Percentiles rank a stretch among this genome's conserved stretches.
Evolutionary conservation across 345 rosid genomes (phyloP).

Genomic region (Lepidium aucheri): DNA sequence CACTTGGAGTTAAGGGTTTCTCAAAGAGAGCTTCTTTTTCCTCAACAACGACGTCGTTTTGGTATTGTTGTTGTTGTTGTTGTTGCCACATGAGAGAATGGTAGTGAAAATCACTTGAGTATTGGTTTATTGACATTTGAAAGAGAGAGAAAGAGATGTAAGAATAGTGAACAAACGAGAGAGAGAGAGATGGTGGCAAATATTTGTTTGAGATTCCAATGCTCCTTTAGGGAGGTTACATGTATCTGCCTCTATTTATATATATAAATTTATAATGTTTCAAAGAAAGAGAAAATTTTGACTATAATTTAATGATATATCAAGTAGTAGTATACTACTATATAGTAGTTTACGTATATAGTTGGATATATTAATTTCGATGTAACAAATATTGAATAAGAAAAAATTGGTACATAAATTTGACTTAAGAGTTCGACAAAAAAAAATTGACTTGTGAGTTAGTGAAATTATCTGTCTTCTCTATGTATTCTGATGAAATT

Average conservation of each 20-base stretch:
- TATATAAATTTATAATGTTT: not conserved
- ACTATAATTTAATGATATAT: not conserved
- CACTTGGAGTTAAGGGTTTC: conserved; percentile 86
- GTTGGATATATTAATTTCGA: not conserved
- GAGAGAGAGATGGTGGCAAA: conserved; percentile 7
- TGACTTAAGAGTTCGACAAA: no score
- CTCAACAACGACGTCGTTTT: conserved; percentile 23
- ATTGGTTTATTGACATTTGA: conserved; percentile 44
- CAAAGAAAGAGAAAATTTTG: not conserved
- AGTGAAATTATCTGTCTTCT: no score
- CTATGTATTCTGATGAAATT: no score
- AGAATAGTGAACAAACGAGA: no score
- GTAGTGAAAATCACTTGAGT: conserved; percentile 34
- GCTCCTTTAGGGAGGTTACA: conserved; percentile 18
- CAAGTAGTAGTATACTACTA: not conserved
- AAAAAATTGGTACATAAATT: not conserved
- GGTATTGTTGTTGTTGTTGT: conserved; percentile 24
- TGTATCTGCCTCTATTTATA: conserved; percentile 24
- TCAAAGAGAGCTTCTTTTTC: conserved; percentile 65
- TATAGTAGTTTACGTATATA: not conserved
- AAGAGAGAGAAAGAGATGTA: no score
- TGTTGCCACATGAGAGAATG: conserved; percentile 39
- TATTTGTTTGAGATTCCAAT: conserved; percentile 12
- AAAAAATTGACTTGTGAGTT: no score
- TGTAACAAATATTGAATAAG: not conserved